phyloP scores from a whole-genome alignment of 257 asterid species.

The Salvia rosmarinus region DNA sequence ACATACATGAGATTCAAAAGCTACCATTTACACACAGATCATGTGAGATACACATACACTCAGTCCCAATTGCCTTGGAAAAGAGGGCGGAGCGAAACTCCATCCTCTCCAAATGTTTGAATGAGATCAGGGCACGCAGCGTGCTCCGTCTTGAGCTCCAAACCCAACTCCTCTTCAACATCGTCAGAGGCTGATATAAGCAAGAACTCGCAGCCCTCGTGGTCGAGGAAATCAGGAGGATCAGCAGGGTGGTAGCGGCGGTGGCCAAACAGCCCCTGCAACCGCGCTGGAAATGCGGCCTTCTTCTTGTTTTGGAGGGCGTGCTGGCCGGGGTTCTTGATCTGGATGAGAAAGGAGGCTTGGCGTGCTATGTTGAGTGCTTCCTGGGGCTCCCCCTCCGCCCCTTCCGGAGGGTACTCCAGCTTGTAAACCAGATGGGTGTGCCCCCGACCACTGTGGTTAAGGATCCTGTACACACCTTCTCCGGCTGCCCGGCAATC shows the following conservation, averaged over 20 bases:
- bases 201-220: constrained; percentile 81
- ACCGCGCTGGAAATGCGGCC: constrained; percentile 58
- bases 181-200: constrained; percentile 73
- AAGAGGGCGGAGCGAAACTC: constrained; percentile 50
- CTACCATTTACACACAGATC: too few species aligned
- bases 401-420: constrained; percentile 54
- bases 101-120: constrained; percentile 49
- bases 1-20: too few species aligned
- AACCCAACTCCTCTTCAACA: constrained; percentile 65
- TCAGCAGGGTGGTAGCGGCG: constrained; percentile 54
- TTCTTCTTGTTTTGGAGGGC: constrained; percentile 32
- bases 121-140: constrained; percentile 60
- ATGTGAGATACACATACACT: too few species aligned
- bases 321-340: constrained; percentile 57
- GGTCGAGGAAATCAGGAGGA: constrained; percentile 73
- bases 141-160: constrained; percentile 49
- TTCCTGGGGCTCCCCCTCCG: constrained; percentile 52
- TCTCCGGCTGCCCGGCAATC: constrained; percentile 47
- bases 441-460: constrained; percentile 56
- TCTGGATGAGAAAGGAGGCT: constrained; percentile 69
- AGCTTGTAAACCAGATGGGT: constrained; percentile 77
- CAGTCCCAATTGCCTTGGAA: constrained; percentile 65
- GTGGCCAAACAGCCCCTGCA: constrained; percentile 63
- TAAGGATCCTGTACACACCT: constrained; percentile 62
- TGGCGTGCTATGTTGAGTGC: constrained; percentile 58